Base-by-base conservation (phyloP, 768 basidiomycete genomes). In the Coprinellus micaceus region DNA sequence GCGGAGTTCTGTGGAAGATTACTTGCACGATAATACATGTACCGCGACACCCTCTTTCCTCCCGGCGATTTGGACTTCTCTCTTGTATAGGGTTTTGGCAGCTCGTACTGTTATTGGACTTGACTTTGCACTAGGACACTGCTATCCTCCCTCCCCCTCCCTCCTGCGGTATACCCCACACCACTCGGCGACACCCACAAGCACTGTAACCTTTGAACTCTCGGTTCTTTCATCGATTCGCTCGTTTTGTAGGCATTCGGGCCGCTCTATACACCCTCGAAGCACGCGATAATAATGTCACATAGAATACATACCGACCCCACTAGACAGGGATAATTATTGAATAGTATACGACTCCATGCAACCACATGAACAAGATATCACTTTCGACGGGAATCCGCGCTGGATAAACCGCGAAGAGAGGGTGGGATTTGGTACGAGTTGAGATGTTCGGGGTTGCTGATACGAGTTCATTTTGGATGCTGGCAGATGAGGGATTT, bases 331-430 rank as follows among this genome's bases (percentile, higher is more conserved):
- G 15, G 11, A 21, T 11, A 24, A 51, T 36, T 49, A 36, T 36
- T 25, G 49, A 36, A 59, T 41, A n/a, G 61, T 59, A 59, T 70
- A 71, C n/a, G 70, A 66, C 56, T 64, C 69, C 70, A 69, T 69
- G 54, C 73, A 74, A 15, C 74, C 72, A 61, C 74, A 76, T 52
- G 65, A 64, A 54, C 74, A 76, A 24, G 54, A 48, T 12, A 56
- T 56, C n/a, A 49, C 54, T 47, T 49, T 43, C 15, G 3, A 19
- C 28, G 29, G 15, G 49, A 21, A 51, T n/a, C 29, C 29, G 30
- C 19, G 49, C 22, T 26, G 49, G 29, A 51, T 15, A 48, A n/a
- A n/a, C n/a, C n/a, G n/a, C n/a, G n/a, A n/a, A n/a, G n/a, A n/a
- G n/a, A n/a, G n/a, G n/a, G n/a, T n/a, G n/a, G 63, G 58, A 59